phyloP scores from a whole-genome alignment of 2,329 filamentous ascomycete species.

The Trichoderma brevicompactum region DNA sequence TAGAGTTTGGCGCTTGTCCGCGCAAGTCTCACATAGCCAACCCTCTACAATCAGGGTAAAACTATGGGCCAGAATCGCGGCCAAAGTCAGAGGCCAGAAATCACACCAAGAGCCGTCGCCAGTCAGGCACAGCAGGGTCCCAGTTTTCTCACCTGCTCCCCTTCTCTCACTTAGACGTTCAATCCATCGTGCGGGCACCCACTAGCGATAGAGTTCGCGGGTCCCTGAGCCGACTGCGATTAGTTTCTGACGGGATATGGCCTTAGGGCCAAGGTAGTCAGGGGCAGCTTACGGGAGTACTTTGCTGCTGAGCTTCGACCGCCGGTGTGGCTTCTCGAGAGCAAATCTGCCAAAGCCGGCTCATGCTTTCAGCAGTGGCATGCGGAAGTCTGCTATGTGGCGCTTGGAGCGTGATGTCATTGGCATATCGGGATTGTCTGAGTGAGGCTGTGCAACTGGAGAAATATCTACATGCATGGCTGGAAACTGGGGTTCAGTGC shows the following conservation, averaged over 20 bases:
- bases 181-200: constrained; percentile 1
- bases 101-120: constrained; percentile 1
- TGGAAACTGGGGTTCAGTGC: background rate
- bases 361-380: background rate
- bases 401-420: background rate
- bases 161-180: background rate
- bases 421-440: background rate
- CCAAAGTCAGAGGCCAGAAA: background rate
- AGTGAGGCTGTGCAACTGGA: background rate
- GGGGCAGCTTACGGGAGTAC: background rate
- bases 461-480: background rate
- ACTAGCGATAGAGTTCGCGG: constrained; percentile 21
- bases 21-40: constrained; percentile 24
- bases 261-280: background rate
- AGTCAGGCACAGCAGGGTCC: constrained; percentile 4
- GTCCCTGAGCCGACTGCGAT: constrained; percentile 12
- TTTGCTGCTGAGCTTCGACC: background rate
- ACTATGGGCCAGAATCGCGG: constrained; percentile 1
- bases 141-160: constrained; percentile 1
- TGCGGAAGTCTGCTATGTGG: background rate
- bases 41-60: constrained; percentile 15
- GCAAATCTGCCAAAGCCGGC: background rate
- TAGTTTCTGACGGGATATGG: background rate
- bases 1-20: constrained; percentile 22
- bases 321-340: background rate